Percentiles rank a stretch among this genome's conserved stretches.
These are phyloP conservation scores for Nemania bipapillata DNA, from an alignment of 2,329 filamentous ascomycete species.

Conservation along the genomic window DNA sequence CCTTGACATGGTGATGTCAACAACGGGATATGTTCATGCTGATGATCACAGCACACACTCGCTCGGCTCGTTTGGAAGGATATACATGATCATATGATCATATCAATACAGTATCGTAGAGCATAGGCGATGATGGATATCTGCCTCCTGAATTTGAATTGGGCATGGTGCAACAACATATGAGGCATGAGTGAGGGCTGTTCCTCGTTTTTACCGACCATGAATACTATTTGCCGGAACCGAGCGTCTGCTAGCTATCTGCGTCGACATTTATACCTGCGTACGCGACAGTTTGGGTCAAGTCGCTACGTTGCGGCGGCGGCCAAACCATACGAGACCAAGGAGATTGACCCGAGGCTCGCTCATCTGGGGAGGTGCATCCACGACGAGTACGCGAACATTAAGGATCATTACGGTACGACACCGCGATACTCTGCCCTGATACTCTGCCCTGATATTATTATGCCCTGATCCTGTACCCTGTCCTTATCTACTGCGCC, in stretches of 20 bases:
- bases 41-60: constrained; percentile 1
- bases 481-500: no score
- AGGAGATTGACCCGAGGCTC: constrained; percentile 54
- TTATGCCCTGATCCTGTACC: no score
- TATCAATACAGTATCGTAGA: not conserved
- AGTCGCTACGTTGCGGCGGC: constrained; percentile 20
- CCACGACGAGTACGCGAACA: constrained; percentile 59
- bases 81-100: not conserved
- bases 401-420: constrained; percentile 60
- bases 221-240: constrained; percentile 21
- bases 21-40: not conserved
- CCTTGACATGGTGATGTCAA: constrained; percentile 22
- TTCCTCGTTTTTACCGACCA: no score
- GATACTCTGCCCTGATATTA: no score
- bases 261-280: constrained; percentile 5
- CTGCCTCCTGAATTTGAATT: not conserved
- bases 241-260: constrained; percentile 3
- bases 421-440: not conserved
- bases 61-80: not conserved
- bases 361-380: constrained; percentile 57
- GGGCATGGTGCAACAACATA: not conserved
- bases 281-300: constrained; percentile 11
- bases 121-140: not conserved
- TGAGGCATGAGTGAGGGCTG: not conserved
- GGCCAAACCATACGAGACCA: constrained; percentile 27